phyloP scores from a whole-genome alignment of 202 grass and related monocot species.

The Miscanthus sacchariflorus region DNA sequence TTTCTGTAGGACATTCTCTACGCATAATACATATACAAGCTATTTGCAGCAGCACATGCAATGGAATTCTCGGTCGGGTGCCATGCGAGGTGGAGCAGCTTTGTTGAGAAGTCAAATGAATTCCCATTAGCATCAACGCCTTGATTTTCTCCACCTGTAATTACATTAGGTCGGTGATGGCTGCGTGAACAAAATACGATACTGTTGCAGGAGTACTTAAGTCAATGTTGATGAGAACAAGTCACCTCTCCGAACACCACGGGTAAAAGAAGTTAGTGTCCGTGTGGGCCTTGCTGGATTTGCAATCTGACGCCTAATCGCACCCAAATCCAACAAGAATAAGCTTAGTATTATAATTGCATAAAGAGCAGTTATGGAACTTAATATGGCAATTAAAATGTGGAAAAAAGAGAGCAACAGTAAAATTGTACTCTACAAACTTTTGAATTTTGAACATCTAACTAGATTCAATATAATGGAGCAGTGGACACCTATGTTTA shows the following conservation, averaged over 20 bases:
- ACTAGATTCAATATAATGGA: neutral
- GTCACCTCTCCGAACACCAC: conserved; percentile 78
- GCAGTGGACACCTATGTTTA: neutral
- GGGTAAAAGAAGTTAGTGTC: conserved; percentile 63
- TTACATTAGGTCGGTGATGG: conserved; percentile 31
- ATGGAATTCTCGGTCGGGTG: conserved; percentile 93
- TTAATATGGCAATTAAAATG: conserved; percentile 2
- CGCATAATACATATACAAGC: conserved; percentile 99
- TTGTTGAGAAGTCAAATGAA: conserved; percentile 78
- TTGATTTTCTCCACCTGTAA: conserved; percentile 79
- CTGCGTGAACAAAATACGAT: conserved; percentile 1
- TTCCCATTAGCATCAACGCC: conserved; percentile 89
- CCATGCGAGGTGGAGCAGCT: conserved; percentile 96
- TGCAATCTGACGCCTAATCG: conserved; percentile 70
- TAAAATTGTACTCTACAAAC: neutral
- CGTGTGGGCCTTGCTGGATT: conserved; percentile 74
- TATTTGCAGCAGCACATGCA: conserved; percentile 97
- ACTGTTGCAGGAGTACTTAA: conserved; percentile 13
- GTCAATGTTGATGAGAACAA: conserved; percentile 12
- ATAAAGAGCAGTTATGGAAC: conserved; percentile 36
- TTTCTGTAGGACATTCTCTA: conserved; percentile 60
- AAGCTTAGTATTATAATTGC: conserved; percentile 33
- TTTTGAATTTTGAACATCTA: neutral
- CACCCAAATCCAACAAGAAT: conserved; percentile 11
- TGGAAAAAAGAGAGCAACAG: conserved; percentile 7